A percentile compares a stretch with the other conserved stretches of the same genome.
Evolutionary conservation across 2,329 filamentous ascomycete species (phyloP).

Genomic region (Aureobasidium sp.): DNA sequence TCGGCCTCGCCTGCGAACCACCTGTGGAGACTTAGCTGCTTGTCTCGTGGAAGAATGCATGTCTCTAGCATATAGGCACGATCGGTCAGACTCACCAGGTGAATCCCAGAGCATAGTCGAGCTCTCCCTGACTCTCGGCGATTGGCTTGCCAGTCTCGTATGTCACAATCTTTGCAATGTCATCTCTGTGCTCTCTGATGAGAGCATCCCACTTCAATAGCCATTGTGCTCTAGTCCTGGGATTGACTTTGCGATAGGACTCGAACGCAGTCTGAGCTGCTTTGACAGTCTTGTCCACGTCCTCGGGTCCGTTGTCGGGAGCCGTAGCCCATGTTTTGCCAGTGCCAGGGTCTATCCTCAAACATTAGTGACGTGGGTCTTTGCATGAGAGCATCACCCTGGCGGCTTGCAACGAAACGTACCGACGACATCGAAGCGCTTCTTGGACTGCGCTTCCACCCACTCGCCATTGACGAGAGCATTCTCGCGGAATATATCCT

Average conservation of each 20-base stretch:
- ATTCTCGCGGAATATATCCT: slow-evolving; percentile 48
- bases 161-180: slow-evolving; percentile 54
- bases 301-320: slow-evolving; percentile 46
- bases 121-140: slow-evolving; percentile 41
- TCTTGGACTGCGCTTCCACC: slow-evolving; percentile 50
- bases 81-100: slow-evolving; percentile 31
- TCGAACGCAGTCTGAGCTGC: slow-evolving; percentile 56
- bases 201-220: slow-evolving; percentile 59
- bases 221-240: slow-evolving; percentile 54
- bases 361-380: background rate
- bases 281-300: slow-evolving; percentile 55
- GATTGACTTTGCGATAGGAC: slow-evolving; percentile 53
- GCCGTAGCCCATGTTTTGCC: slow-evolving; percentile 44
- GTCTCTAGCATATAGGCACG: background rate
- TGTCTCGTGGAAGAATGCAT: background rate
- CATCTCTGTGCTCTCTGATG: slow-evolving; percentile 55
- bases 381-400: background rate
- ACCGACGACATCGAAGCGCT: slow-evolving; percentile 52
- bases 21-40: background rate
- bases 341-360: slow-evolving; percentile 42
- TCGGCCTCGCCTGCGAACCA: slow-evolving; percentile 52
- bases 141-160: slow-evolving; percentile 49
- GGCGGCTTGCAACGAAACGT: slow-evolving; percentile 2
- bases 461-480: slow-evolving; percentile 50
- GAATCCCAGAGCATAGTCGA: slow-evolving; percentile 45